Base-by-base conservation (phyloP, 1,284 basidiomycete genomes). In the Apiotrichum mycotoxinovorans region DNA sequence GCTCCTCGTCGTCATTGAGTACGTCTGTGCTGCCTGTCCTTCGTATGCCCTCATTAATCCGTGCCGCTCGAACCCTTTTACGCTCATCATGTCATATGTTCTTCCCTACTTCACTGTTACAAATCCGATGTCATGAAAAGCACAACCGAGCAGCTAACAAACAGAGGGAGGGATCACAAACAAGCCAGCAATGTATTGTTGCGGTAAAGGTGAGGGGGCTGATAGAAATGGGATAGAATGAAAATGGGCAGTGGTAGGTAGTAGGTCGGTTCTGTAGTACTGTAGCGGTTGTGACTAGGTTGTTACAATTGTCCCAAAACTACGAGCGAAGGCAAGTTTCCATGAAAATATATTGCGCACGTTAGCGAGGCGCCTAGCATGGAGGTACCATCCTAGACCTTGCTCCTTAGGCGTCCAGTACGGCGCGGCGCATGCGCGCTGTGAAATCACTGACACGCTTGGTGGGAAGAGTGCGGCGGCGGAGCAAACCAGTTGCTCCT, bases 391-490 rank as follows among this genome's bases (percentile, higher is more conserved):
- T n/a, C n/a, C n/a, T n/a, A n/a, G n/a, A n/a, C n/a, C n/a, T n/a
- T n/a, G n/a, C n/a, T n/a, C 8, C 40, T 40, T 49, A 54, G 9
- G 41, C 53, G 18, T 54, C 53, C 4, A 47, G 45, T 17, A 38
- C 46, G 2, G 46, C 47, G n/a, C 53, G 53, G 2, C 53, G 53
- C 20, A 54, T 40, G 30, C 53, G 53, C 26, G 46, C 38, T 3
- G 40, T 54, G 25, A 54, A 54, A 27, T 54, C 52, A 14, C 43
- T 38, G 20, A 54, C 52, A 15, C 60, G 60, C 45, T 62, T 62
- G 18, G 51, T 54, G 10, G 60, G 60, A 12, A 62, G 52, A n/a
- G 60, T 62, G 17, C 48, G 34, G 41, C 57, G 60, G 12, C 60
- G 56, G 23, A 46, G 47, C 12, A 62, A 35, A 20, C 54, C 60